Conservation (phyloP, 2,329 filamentous ascomycete genomes). For the Phoma sp. region DNA sequence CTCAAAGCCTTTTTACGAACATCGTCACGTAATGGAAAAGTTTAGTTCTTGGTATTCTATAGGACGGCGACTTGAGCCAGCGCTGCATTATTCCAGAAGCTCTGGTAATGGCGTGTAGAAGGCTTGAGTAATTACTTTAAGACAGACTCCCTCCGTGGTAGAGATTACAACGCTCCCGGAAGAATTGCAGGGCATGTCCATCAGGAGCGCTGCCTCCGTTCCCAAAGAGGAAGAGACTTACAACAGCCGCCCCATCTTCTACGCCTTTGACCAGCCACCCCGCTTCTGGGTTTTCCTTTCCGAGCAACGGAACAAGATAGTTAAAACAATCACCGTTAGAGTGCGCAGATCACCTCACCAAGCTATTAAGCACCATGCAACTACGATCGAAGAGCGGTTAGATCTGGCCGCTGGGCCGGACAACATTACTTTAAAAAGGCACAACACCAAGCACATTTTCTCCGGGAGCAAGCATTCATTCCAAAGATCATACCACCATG, state of each 20-base stretch:
- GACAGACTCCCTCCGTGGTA: too few relatives aligned
- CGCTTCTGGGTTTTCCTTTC: not conserved
- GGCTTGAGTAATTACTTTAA: too few relatives aligned
- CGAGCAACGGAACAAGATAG: constrained; percentile 1
- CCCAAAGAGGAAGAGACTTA: constrained; percentile 4
- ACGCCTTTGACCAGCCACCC: not conserved
- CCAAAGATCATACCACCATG: not conserved
- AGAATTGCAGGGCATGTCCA: constrained; percentile 9
- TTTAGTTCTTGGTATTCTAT: too few relatives aligned
- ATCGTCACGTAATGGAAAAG: too few relatives aligned
- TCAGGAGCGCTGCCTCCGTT: constrained; percentile 12
- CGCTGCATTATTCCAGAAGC: too few relatives aligned
- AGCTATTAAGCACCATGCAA: not conserved
- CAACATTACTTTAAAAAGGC: constrained; percentile 6
- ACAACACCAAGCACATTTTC: too few relatives aligned
- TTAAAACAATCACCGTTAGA: constrained; percentile 1
- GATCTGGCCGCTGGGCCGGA: too few relatives aligned
- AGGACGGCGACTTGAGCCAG: too few relatives aligned
- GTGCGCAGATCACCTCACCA: constrained; percentile 1
- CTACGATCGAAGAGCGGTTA: too few relatives aligned
- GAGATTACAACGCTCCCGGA: not conserved
- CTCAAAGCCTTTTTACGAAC: too few relatives aligned
- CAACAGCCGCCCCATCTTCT: not conserved
- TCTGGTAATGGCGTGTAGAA: too few relatives aligned
- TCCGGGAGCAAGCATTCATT: too few relatives aligned